Conservation (phyloP, 2,329 filamentous ascomycete species). For the Seiridium unicorne region DNA sequence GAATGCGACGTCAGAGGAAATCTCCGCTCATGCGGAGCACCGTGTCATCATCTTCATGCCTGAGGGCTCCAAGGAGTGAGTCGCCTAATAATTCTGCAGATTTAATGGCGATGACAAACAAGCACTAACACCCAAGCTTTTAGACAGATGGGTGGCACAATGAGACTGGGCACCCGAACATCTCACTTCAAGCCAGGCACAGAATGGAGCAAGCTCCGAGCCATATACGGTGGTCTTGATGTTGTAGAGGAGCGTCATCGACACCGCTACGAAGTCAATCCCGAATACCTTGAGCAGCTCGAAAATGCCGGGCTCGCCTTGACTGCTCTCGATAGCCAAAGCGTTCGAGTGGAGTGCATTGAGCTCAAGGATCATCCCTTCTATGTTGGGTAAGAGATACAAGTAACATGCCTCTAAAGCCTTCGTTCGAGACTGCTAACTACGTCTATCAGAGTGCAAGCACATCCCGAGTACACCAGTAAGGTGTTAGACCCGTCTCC, state of each 20-base stretch:
- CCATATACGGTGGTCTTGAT: constrained; percentile 63
- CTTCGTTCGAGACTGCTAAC: neutral
- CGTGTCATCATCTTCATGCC: constrained; percentile 90
- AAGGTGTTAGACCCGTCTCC: constrained; percentile 72
- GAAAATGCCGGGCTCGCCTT: constrained; percentile 70
- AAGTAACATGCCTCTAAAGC: constrained; percentile 8
- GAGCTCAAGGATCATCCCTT: constrained; percentile 82
- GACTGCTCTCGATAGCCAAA: constrained; percentile 76
- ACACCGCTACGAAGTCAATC: constrained; percentile 90
- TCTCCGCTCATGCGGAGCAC: constrained; percentile 56
- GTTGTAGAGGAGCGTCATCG: constrained; percentile 73
- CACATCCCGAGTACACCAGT: constrained; percentile 82
- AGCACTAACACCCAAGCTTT: neutral
- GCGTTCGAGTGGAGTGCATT: constrained; percentile 78
- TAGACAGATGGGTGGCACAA: constrained; percentile 69
- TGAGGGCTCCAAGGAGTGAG: constrained; percentile 41
- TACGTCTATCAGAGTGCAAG: constrained; percentile 61
- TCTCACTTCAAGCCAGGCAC: constrained; percentile 73
- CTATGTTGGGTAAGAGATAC: constrained; percentile 53
- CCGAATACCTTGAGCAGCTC: constrained; percentile 67
- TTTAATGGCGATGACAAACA: constrained; percentile 43
- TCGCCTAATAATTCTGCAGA: neutral
- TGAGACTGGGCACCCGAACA: constrained; percentile 76
- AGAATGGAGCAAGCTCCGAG: constrained; percentile 76
- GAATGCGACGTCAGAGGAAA: constrained; percentile 55